Base-by-base conservation (phyloP, 164 flowering plant species). In the Akebia trifoliata region DNA sequence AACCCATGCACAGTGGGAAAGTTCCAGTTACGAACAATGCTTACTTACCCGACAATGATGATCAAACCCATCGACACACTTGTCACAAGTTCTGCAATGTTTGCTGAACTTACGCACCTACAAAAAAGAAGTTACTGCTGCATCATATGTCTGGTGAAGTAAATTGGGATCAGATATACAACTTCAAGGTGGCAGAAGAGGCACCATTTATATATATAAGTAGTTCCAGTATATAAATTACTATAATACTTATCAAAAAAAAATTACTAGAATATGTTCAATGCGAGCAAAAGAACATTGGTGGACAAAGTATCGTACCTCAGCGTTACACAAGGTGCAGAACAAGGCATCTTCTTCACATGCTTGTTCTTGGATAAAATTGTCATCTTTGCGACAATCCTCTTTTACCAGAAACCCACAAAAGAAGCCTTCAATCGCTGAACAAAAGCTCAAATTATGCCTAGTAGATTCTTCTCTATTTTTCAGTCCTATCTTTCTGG, bases 321-420 rank as follows among this genome's bases (percentile, higher is more conserved):
- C 96, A 42, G 97, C 94, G 73, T 88, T 86, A 76, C 97, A 91
- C 69, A 91, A 76, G 12, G 96, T 91, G 76, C 97, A 91, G 69
- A 91, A 91, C 47, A 91, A 66, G 64, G 92, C 96, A 57, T 87
- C 95, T 65, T 85, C 94, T 18, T 90, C 90, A 29, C 71, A 77
- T 54, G 75, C 61, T 60, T 74, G 82, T 60, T 76, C 77, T 72
- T 71, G 71, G 24, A 66, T 50, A 64, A 45, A 10, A 35, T 77
- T 80, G 22, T 76, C 90, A 70, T 86, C 84, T 2, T 71, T 79
- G 47, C 87, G 82, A 74, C 96, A 91, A 68, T 91, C 97, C 69
- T 76, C 87, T 22, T n/a, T 75, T 22, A 86, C 82, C 34, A 91
- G 5, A 66, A 58, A 83, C 35, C 78, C 73, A 76, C 97, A 90